phyloP scores from a whole-genome alignment of 2,329 filamentous ascomycete species.

The Epichloe gansuensis region DNA sequence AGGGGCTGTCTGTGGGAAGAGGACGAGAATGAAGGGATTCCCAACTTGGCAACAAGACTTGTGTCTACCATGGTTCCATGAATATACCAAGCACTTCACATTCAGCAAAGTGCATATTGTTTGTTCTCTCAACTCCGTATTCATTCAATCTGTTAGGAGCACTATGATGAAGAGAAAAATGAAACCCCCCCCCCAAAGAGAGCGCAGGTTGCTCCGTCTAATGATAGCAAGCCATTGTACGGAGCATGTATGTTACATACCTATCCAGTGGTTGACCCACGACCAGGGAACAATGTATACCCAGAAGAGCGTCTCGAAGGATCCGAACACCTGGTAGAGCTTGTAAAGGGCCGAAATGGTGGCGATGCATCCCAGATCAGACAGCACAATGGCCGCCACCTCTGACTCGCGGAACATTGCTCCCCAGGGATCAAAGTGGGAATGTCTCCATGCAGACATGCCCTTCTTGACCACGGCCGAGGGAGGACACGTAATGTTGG shows the following conservation, averaged over 20 bases:
- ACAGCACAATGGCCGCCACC: conserved; percentile 40
- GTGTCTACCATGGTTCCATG: too few species aligned
- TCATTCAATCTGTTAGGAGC: too few species aligned
- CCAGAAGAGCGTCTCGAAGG: conserved; percentile 37
- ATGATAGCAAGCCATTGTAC: background rate
- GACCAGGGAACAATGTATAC: conserved; percentile 53
- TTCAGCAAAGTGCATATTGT: too few species aligned
- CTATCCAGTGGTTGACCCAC: conserved; percentile 60
- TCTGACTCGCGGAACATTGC: conserved; percentile 48
- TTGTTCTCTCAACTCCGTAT: too few species aligned
- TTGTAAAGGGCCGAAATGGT: conserved; percentile 24
- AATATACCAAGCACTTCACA: too few species aligned
- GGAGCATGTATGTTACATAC: conserved; percentile 23
- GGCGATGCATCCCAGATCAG: conserved; percentile 45
- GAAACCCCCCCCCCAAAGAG: too few species aligned
- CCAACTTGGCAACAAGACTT: too few species aligned
- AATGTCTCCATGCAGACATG: conserved; percentile 22
- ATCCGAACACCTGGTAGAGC: conserved; percentile 43
- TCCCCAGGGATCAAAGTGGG: conserved; percentile 49
- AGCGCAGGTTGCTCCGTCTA: too few species aligned
- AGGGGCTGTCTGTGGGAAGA: too few species aligned
- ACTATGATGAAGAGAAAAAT: too few species aligned
- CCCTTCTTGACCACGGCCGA: conserved; percentile 1
- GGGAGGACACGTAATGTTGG: conserved; percentile 33
- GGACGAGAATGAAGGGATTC: too few species aligned